Percentiles rank a stretch among this genome's conserved stretches.
These are phyloP conservation scores for Plasmodium cynomolgi DNA, from an alignment of 169 alveolate genomes.

Conservation along the genomic window DNA sequence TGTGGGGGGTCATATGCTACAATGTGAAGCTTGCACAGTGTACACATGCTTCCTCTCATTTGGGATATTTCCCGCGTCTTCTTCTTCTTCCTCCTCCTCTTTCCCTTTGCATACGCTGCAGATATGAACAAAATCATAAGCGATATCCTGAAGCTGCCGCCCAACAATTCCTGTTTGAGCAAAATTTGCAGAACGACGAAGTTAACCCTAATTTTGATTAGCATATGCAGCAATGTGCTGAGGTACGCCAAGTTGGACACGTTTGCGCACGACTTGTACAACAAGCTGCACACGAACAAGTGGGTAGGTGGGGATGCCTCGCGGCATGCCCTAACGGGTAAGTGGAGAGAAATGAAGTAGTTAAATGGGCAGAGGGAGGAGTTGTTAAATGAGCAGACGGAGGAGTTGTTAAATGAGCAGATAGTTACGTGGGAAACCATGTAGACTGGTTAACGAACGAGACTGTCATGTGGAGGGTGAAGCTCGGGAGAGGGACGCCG, in stretches of 20 bases:
- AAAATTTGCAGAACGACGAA: slow-evolving; percentile 66
- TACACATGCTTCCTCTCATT: background rate
- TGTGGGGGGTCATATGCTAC: background rate
- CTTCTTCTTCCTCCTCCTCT: background rate
- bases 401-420: background rate
- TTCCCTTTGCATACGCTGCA: background rate
- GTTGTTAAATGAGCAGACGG: background rate
- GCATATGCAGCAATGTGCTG: slow-evolving; percentile 53
- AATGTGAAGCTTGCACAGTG: background rate
- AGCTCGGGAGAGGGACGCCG: background rate
- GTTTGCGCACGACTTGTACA: slow-evolving; percentile 34
- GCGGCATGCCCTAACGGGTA: slow-evolving; percentile 35
- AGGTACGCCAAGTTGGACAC: slow-evolving; percentile 30
- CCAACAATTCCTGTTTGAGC: slow-evolving; percentile 17
- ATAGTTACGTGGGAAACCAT: background rate
- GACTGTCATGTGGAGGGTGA: background rate
- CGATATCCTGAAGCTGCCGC: slow-evolving; percentile 39
- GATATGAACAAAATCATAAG: slow-evolving; percentile 48
- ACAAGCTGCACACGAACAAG: slow-evolving; percentile 17
- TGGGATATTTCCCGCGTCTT: background rate
- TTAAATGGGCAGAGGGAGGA: background rate
- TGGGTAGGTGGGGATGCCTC: background rate
- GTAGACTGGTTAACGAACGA: background rate
- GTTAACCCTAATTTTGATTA: slow-evolving; percentile 55
- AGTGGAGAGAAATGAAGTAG: background rate